phyloP scores from a whole-genome alignment of 2,329 filamentous ascomycete species.

The Calonectria naviculata region DNA sequence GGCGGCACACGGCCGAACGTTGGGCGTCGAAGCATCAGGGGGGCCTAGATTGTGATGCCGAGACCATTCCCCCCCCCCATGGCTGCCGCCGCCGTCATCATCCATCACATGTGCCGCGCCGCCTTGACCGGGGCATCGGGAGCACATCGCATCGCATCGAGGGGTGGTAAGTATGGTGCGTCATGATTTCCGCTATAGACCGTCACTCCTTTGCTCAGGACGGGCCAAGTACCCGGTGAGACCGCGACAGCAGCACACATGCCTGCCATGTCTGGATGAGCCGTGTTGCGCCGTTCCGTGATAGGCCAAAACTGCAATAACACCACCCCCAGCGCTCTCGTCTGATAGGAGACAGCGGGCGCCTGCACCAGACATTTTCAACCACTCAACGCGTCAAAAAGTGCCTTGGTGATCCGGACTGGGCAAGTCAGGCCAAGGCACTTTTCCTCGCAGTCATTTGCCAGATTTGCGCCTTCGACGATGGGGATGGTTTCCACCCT shows the following conservation, averaged over 20 bases:
- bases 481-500: not conserved
- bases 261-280: not conserved
- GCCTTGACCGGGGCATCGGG: conserved; percentile 4
- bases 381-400: conserved; percentile 14
- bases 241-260: not conserved
- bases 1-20: conserved; percentile 2
- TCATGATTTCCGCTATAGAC: conserved; percentile 11
- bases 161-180: conserved; percentile 7
- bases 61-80: not conserved
- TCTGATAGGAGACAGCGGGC: conserved; percentile 13
- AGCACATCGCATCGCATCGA: conserved; percentile 1
- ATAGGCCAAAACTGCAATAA: conserved; percentile 8
- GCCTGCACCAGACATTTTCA: not conserved
- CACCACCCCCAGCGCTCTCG: not conserved
- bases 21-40: conserved; percentile 18
- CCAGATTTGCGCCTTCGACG: not conserved
- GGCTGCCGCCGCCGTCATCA: conserved; percentile 8
- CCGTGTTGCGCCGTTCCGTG: not conserved
- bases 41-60: not conserved
- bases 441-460: conserved; percentile 11
- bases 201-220: not conserved
- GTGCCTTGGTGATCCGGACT: not conserved
- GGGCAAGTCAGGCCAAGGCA: conserved; percentile 3
- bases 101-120: conserved; percentile 11
- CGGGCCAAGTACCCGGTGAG: not conserved